These are phyloP conservation scores for Craterostigma plantagineum DNA, from an alignment of 257 asterid genomes.

Conservation along the genomic window DNA sequence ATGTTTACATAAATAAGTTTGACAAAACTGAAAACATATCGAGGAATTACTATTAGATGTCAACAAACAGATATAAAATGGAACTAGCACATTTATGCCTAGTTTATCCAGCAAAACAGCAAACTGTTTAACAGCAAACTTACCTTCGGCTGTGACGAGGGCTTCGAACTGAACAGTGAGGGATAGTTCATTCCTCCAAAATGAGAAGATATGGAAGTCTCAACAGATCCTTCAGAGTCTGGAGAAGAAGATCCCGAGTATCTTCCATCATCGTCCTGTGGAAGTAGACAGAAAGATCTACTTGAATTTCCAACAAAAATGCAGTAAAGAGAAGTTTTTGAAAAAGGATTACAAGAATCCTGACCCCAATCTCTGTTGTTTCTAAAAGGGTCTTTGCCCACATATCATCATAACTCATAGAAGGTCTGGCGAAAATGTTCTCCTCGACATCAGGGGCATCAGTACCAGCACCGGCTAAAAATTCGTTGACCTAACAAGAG, in stretches of 20 bases:
- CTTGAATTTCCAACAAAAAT: background rate
- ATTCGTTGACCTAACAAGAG: constrained; percentile 63
- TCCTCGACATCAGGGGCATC: constrained; percentile 99
- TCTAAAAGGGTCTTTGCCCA: constrained; percentile 98
- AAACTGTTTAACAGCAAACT: no score
- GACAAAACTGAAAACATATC: no score
- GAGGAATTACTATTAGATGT: no score
- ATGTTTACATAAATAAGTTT: no score
- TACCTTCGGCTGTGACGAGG: constrained; percentile 70
- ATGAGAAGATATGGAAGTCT: constrained; percentile 93
- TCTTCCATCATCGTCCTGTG: constrained; percentile 84
- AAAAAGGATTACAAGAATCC: no score
- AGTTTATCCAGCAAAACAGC: background rate
- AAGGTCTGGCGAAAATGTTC: constrained; percentile 72
- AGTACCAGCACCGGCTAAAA: constrained; percentile 97
- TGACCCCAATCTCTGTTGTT: constrained; percentile 75
- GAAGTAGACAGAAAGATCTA: background rate
- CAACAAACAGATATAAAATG: no score
- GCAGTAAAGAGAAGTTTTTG: background rate
- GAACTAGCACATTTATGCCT: no score
- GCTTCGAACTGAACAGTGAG: constrained; percentile 89
- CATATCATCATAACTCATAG: constrained; percentile 97
- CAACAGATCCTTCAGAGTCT: constrained; percentile 83
- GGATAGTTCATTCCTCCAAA: constrained; percentile 98
- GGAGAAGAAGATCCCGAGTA: constrained; percentile 97